Percentiles rank a stretch among this genome's conserved stretches.
Evolutionary conservation across 495 filamentous ascomycete species (phyloP).

Genomic region (Penicillium atrosanguineum): DNA sequence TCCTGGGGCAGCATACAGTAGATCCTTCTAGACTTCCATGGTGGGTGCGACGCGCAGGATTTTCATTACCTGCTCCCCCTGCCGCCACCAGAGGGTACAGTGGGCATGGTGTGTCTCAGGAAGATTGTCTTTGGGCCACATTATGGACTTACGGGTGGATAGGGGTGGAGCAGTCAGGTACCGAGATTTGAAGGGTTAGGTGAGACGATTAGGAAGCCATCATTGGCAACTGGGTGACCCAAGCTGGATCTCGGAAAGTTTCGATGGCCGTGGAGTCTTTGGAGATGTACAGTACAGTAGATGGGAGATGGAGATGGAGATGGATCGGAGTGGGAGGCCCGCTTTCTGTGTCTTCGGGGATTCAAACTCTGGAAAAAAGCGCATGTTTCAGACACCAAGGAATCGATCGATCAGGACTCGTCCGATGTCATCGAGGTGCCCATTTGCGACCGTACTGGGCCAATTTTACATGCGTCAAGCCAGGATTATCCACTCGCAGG

Average conservation of each 20-base stretch:
- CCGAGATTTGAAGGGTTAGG: not conserved
- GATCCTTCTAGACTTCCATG: slow-evolving; percentile 2
- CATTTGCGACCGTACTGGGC: not conserved
- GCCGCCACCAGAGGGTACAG: slow-evolving; percentile 11
- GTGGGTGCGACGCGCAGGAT: slow-evolving; percentile 10
- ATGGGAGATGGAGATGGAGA: too few relatives aligned
- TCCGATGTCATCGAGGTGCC: not conserved
- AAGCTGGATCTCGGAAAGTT: not conserved
- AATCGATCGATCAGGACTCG: not conserved
- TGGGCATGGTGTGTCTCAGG: slow-evolving; percentile 15
- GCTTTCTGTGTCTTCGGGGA: not conserved
- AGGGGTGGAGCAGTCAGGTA: not conserved
- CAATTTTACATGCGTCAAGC: not conserved
- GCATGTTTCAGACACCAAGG: not conserved
- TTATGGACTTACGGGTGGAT: not conserved
- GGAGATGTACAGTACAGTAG: not conserved
- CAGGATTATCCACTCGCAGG: not conserved
- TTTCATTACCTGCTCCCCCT: slow-evolving; percentile 11
- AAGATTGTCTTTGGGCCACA: slow-evolving; percentile 2
- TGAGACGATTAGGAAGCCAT: not conserved
- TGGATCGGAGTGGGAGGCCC: too few relatives aligned
- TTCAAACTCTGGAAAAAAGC: not conserved
- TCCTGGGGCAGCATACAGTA: slow-evolving; percentile 4
- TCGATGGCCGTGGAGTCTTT: not conserved
- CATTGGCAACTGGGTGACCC: not conserved